A percentile compares a stretch with the other conserved stretches of the same genome.
Evolutionary conservation across 2,329 filamentous ascomycete species (phyloP).

Genomic region (Nothophaeocryptopus gaeumannii): DNA sequence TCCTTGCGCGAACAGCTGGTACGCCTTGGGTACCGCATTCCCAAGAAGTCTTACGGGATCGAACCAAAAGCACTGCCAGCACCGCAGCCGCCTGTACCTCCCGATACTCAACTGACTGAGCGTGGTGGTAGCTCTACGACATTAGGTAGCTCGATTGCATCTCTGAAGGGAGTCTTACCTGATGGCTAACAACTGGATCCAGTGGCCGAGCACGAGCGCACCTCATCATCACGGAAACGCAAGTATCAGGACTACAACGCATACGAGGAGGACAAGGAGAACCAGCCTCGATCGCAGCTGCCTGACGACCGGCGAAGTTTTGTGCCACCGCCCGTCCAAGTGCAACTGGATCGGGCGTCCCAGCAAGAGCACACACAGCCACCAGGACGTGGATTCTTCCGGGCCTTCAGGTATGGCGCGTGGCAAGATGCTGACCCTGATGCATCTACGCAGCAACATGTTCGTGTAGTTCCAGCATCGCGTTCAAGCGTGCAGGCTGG

Average conservation of each 20-base stretch:
- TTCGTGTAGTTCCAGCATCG: too few species aligned
- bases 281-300: background rate
- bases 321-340: background rate
- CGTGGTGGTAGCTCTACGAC: constrained; percentile 17
- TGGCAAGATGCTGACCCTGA: background rate
- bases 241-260: constrained; percentile 29
- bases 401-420: too few species aligned
- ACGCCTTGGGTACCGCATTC: constrained; percentile 32
- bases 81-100: background rate
- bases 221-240: constrained; percentile 32
- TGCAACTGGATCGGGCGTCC: background rate
- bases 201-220: constrained; percentile 19
- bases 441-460: background rate
- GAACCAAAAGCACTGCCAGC: constrained; percentile 3
- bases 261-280: constrained; percentile 16
- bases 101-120: background rate
- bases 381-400: background rate
- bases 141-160: constrained; percentile 6
- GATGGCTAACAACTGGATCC: constrained; percentile 3
- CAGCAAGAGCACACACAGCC: background rate
- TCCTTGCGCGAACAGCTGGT: constrained; percentile 28
- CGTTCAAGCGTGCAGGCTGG: too few species aligned
- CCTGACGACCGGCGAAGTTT: background rate
- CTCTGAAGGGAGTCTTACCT: background rate
- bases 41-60: constrained; percentile 25